Evolutionary conservation across 495 filamentous ascomycete species (phyloP).

Genomic region (Barbatosphaeria neglecta): DNA sequence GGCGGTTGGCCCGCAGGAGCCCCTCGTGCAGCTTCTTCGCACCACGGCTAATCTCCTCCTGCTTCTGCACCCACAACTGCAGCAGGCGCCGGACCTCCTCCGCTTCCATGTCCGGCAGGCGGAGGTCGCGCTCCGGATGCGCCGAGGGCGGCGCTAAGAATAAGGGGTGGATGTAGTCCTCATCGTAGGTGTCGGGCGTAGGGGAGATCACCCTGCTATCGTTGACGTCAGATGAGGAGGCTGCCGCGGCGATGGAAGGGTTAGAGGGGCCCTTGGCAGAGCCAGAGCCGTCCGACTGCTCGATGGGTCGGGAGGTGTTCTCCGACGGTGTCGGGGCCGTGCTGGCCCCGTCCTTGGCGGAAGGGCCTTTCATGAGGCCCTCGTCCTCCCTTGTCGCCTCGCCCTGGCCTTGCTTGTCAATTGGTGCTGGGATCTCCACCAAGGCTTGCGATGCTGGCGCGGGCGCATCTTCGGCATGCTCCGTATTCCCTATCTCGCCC

Average conservation of each 20-base stretch:
- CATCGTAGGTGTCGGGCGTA: conserved; percentile 34
- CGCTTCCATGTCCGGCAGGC: conserved; percentile 70
- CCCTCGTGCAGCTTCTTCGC: conserved; percentile 63
- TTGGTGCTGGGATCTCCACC: background rate
- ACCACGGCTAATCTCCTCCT: conserved; percentile 85
- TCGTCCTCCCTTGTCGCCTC: background rate
- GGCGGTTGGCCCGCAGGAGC: conserved; percentile 63
- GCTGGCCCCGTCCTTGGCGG: background rate
- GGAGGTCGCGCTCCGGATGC: conserved; percentile 65
- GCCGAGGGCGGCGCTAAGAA: conserved; percentile 64
- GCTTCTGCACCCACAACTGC: conserved; percentile 82
- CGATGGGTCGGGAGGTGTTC: background rate
- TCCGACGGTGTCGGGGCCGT: background rate
- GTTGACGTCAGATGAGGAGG: conserved; percentile 3
- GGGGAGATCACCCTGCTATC: conserved; percentile 27
- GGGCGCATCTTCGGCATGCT: background rate
- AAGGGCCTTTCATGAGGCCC: background rate
- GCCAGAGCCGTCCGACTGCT: background rate
- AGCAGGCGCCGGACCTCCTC: conserved; percentile 79
- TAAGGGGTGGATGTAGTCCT: conserved; percentile 63
- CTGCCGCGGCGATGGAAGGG: background rate
- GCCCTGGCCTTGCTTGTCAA: conserved; percentile 1
- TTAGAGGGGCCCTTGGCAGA: background rate
- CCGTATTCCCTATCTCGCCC: too few relatives aligned
- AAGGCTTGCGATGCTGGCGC: background rate